phyloP scores from a whole-genome alignment of 176 grass and related monocot species.

The Guadua angustifolia region DNA sequence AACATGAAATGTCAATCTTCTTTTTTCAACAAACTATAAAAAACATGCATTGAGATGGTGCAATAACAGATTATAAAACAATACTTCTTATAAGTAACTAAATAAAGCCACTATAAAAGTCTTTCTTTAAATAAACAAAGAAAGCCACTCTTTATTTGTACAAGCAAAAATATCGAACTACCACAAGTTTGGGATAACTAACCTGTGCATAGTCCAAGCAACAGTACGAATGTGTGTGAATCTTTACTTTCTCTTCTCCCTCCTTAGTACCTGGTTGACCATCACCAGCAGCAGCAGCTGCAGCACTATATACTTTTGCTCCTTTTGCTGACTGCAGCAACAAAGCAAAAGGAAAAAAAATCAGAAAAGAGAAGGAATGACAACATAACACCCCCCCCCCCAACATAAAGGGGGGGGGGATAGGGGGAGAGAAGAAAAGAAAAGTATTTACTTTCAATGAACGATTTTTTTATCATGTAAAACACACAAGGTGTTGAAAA shows the following conservation, averaged over 20 bases:
- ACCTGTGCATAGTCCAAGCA: too few relatives aligned
- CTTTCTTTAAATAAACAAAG: neutral
- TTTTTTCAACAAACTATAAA: slow-evolving; percentile 10
- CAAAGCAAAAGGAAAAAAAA: slow-evolving; percentile 15
- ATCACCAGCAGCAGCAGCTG: slow-evolving; percentile 66
- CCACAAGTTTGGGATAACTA: neutral
- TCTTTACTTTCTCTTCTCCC: slow-evolving; percentile 92
- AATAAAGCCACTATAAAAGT: neutral
- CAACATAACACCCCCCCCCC: too few relatives aligned
- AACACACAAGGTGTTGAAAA: slow-evolving; percentile 4
- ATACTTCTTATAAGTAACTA: neutral
- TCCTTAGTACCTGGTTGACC: slow-evolving; percentile 60
- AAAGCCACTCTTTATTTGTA: neutral
- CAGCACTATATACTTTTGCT: slow-evolving; percentile 76
- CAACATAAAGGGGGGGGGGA: too few relatives aligned
- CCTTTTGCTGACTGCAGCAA: slow-evolving; percentile 79
- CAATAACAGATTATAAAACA: neutral
- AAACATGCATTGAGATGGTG: neutral
- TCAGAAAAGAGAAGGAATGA: slow-evolving; percentile 12
- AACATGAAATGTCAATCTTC: neutral
- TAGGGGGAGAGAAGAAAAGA: neutral
- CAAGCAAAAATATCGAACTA: slow-evolving; percentile 8
- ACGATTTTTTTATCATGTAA: neutral
- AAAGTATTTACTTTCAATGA: neutral
- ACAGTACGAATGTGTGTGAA: slow-evolving; percentile 54